These are phyloP conservation scores for Cladosporium sp. DNA, from an alignment of 2,329 filamentous ascomycete genomes.

Conservation along the genomic window DNA sequence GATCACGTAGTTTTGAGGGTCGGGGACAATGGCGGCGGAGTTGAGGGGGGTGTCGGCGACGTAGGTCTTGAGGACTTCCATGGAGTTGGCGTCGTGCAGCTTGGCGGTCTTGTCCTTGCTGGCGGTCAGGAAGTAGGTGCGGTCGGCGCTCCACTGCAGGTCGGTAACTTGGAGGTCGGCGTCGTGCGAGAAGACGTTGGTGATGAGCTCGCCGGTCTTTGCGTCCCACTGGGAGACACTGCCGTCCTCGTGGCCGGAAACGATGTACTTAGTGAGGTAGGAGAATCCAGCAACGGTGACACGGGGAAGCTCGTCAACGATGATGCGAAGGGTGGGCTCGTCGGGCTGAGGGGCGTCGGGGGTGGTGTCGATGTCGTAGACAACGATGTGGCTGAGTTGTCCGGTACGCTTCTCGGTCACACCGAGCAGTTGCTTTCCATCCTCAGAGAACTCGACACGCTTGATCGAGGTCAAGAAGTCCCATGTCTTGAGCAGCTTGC, in stretches of 20 bases:
- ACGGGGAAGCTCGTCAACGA: constrained; percentile 87
- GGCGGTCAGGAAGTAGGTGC: constrained; percentile 97
- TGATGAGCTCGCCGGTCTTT: constrained; percentile 80
- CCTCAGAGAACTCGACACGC: constrained; percentile 94
- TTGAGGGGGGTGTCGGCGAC: constrained; percentile 90
- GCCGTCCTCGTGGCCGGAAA: constrained; percentile 95
- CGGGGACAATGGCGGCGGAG: constrained; percentile 86
- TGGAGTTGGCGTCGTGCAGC: constrained; percentile 80
- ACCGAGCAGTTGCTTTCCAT: constrained; percentile 82
- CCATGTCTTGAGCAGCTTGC: constrained; percentile 93
- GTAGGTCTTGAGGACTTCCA: constrained; percentile 92
- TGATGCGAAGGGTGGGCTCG: constrained; percentile 80
- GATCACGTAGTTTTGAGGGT: constrained; percentile 98
- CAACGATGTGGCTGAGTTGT: constrained; percentile 87
- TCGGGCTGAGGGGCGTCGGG: constrained; percentile 77
- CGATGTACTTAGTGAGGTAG: constrained; percentile 91
- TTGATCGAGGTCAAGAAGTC: constrained; percentile 97
- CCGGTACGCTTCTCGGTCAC: constrained; percentile 99
- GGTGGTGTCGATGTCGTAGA: constrained; percentile 83
- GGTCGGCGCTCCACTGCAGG: constrained; percentile 88
- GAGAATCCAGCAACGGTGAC: constrained; percentile 97
- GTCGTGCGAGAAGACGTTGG: constrained; percentile 81
- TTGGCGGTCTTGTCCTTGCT: constrained; percentile 98
- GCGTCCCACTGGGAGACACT: constrained; percentile 86
- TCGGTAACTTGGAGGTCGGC: constrained; percentile 80